Percentiles rank a stretch among this genome's conserved stretches.
phyloP scores from a whole-genome alignment of 2,329 filamentous ascomycete species.

The Sphaerulina vaccinii region DNA sequence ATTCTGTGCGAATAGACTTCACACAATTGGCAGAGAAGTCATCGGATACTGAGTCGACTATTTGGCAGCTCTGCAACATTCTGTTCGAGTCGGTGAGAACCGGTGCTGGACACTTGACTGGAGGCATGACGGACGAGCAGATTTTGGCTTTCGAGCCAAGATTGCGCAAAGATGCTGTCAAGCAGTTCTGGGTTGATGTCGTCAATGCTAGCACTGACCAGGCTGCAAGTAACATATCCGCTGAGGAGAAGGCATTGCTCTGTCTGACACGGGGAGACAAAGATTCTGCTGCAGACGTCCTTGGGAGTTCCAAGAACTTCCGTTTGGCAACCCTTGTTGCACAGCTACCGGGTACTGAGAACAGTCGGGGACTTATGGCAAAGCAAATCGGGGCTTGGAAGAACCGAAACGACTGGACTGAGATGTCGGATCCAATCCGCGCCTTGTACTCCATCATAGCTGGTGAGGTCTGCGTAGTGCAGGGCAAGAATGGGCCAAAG shows the following conservation, averaged over 20 bases:
- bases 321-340: slow-evolving; percentile 82
- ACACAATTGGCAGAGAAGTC: slow-evolving; percentile 48
- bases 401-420: slow-evolving; percentile 76
- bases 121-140: slow-evolving; percentile 45
- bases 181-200: slow-evolving; percentile 60
- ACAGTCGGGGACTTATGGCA: slow-evolving; percentile 70
- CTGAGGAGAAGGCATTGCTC: slow-evolving; percentile 81
- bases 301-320: slow-evolving; percentile 74
- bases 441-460: slow-evolving; percentile 86
- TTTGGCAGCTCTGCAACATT: slow-evolving; percentile 84
- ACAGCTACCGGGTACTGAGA: slow-evolving; percentile 72
- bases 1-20: slow-evolving; percentile 47
- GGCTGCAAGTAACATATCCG: slow-evolving; percentile 59
- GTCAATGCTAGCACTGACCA: slow-evolving; percentile 44
- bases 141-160: slow-evolving; percentile 41
- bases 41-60: slow-evolving; percentile 61
- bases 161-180: slow-evolving; percentile 61
- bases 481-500: slow-evolving; percentile 71
- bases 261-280: slow-evolving; percentile 76
- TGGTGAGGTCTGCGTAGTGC: slow-evolving; percentile 80
- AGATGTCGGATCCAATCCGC: slow-evolving; percentile 80
- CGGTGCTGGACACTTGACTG: slow-evolving; percentile 27
- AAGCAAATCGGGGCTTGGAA: slow-evolving; percentile 84
- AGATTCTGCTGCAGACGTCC: slow-evolving; percentile 75
- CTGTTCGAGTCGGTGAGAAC: slow-evolving; percentile 70